These are phyloP conservation scores for Podaxis sp. DNA, from an alignment of 768 basidiomycete genomes.

Conservation along the genomic window DNA sequence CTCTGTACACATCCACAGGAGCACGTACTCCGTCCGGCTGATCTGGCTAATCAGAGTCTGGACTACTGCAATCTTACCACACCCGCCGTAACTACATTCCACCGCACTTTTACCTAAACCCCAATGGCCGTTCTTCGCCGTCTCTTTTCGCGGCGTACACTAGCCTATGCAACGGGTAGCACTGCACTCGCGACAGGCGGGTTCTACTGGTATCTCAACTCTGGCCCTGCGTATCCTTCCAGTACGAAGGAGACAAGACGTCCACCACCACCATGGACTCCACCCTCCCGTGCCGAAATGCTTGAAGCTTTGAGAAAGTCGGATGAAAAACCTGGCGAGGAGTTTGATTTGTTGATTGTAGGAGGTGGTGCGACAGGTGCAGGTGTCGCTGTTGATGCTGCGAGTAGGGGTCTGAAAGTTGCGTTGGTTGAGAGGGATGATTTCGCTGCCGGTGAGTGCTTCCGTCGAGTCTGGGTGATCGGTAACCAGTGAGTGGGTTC, in stretches of 20 bases:
- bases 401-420: conserved; percentile 86
- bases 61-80: neutral
- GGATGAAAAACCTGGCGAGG: conserved; percentile 39
- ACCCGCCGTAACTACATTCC: neutral
- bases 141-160: conserved; percentile 55
- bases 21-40: neutral
- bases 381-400: conserved; percentile 95
- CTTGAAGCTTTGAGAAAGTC: conserved; percentile 55
- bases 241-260: conserved; percentile 67
- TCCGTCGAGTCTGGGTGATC: neutral
- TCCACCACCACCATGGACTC: conserved; percentile 79
- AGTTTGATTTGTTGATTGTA: conserved; percentile 81
- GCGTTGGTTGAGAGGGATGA: conserved; percentile 93
- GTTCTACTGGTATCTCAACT: conserved; percentile 73
- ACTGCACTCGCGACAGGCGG: conserved; percentile 53
- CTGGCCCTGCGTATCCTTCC: conserved; percentile 64
- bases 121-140: conserved; percentile 35
- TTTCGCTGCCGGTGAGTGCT: conserved; percentile 74
- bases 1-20: neutral
- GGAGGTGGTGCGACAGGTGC: conserved; percentile 97
- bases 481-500: neutral
- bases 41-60: neutral
- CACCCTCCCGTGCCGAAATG: conserved; percentile 69
- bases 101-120: neutral
- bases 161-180: conserved; percentile 53